Percentiles rank a stretch among this genome's conserved stretches.
Evolutionary conservation across 768 basidiomycete species (phyloP).

Genomic region (Lentinula raphanica): DNA sequence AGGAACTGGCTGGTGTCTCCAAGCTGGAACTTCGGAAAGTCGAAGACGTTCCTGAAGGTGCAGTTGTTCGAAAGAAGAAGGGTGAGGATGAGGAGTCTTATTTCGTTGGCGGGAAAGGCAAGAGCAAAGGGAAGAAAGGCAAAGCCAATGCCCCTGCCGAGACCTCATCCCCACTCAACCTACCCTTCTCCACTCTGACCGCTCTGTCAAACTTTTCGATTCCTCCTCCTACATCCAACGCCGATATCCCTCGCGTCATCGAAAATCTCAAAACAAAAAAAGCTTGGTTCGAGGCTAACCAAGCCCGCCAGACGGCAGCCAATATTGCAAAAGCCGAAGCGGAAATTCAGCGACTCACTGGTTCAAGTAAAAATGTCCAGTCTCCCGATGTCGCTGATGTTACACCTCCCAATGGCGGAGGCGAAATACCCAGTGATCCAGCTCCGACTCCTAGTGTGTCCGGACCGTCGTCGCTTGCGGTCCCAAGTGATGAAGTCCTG

Average conservation of each 20-base stretch:
- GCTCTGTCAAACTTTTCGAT: conserved; percentile 88
- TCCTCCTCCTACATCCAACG: conserved; percentile 72
- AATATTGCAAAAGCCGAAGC: conserved; percentile 77
- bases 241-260: conserved; percentile 78
- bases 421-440: conserved; percentile 41
- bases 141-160: conserved; percentile 36
- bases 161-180: conserved; percentile 44
- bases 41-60: conserved; percentile 56
- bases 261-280: conserved; percentile 93
- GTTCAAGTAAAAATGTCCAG: conserved; percentile 32
- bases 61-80: conserved; percentile 87
- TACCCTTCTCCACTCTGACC: conserved; percentile 81
- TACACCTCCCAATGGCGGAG: conserved; percentile 32
- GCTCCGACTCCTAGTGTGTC: conserved; percentile 34
- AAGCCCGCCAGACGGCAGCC: conserved; percentile 71
- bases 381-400: conserved; percentile 26
- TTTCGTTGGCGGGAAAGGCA: conserved; percentile 70
- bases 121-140: conserved; percentile 58
- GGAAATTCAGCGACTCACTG: conserved; percentile 60
- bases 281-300: conserved; percentile 92
- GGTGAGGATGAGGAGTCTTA: conserved; percentile 78
- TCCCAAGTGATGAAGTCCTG: conserved; percentile 33
- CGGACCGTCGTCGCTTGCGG: conserved; percentile 23
- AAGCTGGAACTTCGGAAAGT: conserved; percentile 85
- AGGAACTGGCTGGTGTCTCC: conserved; percentile 58